phyloP scores from a whole-genome alignment of 2,329 filamentous ascomycete genomes.

The Aspergillus pseudoglaucus region DNA sequence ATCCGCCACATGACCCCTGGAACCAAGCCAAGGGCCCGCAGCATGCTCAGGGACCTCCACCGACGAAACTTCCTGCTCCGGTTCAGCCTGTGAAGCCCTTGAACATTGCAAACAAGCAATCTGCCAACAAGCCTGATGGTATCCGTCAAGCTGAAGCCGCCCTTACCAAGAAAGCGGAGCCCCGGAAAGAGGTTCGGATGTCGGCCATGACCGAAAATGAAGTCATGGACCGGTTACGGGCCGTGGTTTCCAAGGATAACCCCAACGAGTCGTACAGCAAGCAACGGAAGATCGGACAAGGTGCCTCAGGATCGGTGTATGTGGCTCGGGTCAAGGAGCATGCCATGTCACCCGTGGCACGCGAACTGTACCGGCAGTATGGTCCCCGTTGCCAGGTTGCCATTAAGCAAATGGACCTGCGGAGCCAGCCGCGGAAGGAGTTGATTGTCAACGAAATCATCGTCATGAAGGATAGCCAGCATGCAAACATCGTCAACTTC shows the following conservation, averaged over 20 bases:
- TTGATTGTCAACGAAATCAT: slow-evolving; percentile 99
- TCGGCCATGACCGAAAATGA: slow-evolving; percentile 96
- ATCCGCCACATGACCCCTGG: slow-evolving; percentile 28
- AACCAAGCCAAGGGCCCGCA: slow-evolving; percentile 33
- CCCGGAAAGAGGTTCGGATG: slow-evolving; percentile 93
- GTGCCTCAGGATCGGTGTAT: slow-evolving; percentile 95
- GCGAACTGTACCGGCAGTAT: slow-evolving; percentile 70
- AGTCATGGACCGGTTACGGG: slow-evolving; percentile 91
- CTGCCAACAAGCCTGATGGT: slow-evolving; percentile 52
- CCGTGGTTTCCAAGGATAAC: slow-evolving; percentile 92
- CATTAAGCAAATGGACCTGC: slow-evolving; percentile 99
- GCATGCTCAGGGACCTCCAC: slow-evolving; percentile 42
- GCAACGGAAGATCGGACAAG: slow-evolving; percentile 99
- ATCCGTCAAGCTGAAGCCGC: slow-evolving; percentile 87
- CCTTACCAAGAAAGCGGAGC: slow-evolving; percentile 69
- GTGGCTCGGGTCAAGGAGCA: slow-evolving; percentile 91
- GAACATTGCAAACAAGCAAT: slow-evolving; percentile 65
- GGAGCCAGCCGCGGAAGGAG: slow-evolving; percentile 94
- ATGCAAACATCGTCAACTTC: slow-evolving; percentile 98
- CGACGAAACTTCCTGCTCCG: slow-evolving; percentile 54
- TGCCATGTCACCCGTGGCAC: slow-evolving; percentile 72
- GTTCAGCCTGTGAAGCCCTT: slow-evolving; percentile 64
- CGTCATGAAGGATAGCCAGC: slow-evolving; percentile 98
- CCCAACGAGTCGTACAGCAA: slow-evolving; percentile 95
- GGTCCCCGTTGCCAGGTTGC: slow-evolving; percentile 83